Percentiles rank a stretch among this genome's conserved stretches.
Evolutionary conservation across 164 flowering plant species (phyloP).

Genomic region (Umbellularia californica): DNA sequence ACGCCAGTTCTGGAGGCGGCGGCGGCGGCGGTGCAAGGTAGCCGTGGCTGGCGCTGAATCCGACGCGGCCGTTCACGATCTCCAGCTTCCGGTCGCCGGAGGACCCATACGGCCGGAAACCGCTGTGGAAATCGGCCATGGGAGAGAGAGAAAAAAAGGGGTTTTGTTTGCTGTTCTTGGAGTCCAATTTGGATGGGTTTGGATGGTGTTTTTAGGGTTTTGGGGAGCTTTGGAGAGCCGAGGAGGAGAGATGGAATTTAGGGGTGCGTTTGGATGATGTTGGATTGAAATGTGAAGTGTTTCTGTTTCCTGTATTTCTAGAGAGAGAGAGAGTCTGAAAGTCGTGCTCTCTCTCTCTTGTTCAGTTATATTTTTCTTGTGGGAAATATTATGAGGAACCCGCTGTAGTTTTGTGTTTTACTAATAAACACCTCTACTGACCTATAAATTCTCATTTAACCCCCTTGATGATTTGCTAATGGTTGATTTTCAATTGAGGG

Average conservation of each 20-base stretch:
- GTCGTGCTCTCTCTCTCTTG: too few species aligned
- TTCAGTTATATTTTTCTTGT: too few species aligned
- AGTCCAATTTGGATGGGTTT: not conserved
- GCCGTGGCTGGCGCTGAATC: slow-evolving; percentile 22
- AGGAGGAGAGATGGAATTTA: not conserved
- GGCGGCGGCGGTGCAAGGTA: slow-evolving; percentile 19
- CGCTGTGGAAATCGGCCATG: slow-evolving; percentile 29
- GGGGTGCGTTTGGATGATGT: not conserved
- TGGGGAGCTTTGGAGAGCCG: not conserved
- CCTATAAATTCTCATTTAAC: too few species aligned
- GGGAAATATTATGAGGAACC: too few species aligned
- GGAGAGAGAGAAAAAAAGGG: not conserved
- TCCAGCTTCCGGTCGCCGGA: slow-evolving; percentile 36
- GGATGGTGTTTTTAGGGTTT: not conserved
- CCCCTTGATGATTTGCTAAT: too few species aligned
- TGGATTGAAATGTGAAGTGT: not conserved
- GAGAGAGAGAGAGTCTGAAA: not conserved
- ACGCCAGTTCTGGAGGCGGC: slow-evolving; percentile 15
- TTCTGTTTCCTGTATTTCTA: not conserved
- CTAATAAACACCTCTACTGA: too few species aligned
- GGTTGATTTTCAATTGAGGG: too few species aligned
- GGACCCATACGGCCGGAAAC: slow-evolving; percentile 13
- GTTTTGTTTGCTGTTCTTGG: not conserved
- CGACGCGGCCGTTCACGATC: slow-evolving; percentile 42
- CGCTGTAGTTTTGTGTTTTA: too few species aligned